Percentiles rank a stretch among this genome's conserved stretches.
phyloP scores from a whole-genome alignment of 2,329 filamentous ascomycete genomes.

The Clonostachys chloroleuca region DNA sequence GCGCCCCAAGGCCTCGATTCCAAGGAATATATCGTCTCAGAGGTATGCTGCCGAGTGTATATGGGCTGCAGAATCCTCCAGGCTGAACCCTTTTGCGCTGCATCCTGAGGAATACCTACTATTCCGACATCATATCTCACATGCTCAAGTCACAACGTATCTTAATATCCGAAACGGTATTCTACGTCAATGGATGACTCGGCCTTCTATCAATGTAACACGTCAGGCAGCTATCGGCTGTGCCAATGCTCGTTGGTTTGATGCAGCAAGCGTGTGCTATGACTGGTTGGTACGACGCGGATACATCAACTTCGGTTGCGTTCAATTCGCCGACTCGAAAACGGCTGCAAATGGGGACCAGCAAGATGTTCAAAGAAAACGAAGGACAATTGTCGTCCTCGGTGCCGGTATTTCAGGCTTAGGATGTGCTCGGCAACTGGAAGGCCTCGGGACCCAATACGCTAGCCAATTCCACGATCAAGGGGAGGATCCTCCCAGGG shows the following conservation, averaged over 20 bases:
- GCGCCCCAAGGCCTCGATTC: slow-evolving; percentile 79
- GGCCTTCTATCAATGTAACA: slow-evolving; percentile 77
- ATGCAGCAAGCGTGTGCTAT: slow-evolving; percentile 81
- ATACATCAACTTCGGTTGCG: slow-evolving; percentile 95
- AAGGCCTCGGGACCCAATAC: slow-evolving; percentile 81
- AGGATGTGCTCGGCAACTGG: slow-evolving; percentile 85
- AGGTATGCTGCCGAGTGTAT: slow-evolving; percentile 93
- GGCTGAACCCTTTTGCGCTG: slow-evolving; percentile 84
- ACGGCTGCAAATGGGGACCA: neutral
- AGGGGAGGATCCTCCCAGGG: slow-evolving; percentile 65
- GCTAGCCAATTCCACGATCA: slow-evolving; percentile 59
- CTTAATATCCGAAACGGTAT: slow-evolving; percentile 96
- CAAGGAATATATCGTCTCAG: slow-evolving; percentile 62
- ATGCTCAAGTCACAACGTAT: slow-evolving; percentile 89
- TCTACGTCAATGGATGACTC: slow-evolving; percentile 81
- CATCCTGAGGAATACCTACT: slow-evolving; percentile 81
- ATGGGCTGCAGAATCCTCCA: slow-evolving; percentile 80
- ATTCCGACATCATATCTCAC: slow-evolving; percentile 76
- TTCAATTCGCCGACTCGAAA: slow-evolving; percentile 50
- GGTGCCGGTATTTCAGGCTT: slow-evolving; percentile 94
- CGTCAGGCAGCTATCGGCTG: slow-evolving; percentile 86
- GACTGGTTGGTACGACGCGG: slow-evolving; percentile 88
- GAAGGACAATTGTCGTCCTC: slow-evolving; percentile 78
- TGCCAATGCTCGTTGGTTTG: slow-evolving; percentile 84
- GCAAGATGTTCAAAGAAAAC: slow-evolving; percentile 41